Base-by-base conservation (phyloP, 805 yeast species). In the Metschnikowia rubicola region DNA sequence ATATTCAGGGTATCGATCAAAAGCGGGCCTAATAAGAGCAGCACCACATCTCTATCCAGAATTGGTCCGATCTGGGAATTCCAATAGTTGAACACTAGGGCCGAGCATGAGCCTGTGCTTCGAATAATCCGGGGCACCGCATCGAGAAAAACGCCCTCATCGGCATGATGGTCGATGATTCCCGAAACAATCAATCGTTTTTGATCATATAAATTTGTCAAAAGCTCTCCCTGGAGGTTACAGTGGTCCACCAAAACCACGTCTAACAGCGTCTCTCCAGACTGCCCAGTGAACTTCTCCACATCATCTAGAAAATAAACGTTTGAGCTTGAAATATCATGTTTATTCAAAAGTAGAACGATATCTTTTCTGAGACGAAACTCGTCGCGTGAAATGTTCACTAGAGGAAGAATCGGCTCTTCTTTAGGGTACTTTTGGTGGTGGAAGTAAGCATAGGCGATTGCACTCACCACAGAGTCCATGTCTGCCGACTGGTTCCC, bases 401-500 rank as follows among this genome's bases (percentile, higher is more conserved):
- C 67, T 45, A 90, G 65, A 0, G 99, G 99, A n/a, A 86, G 61
- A 8, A 77, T 59, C 1, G 64, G 57, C 11, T 60, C 60, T 29
- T 60, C 51, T 13, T 47, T 37, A 3, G 69, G 67, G 39, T 68
- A 57, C 10, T 55, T 58, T 21, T 65, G 46, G 44, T 73, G 66
- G 29, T 68, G 65, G 49, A 84, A 74, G 57, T 79, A 88, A 0
- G 96, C 83, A 59, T 83, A 86, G 3, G 86, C 60, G 5, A 94
- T 70, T 0, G 97, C 84, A 46, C 85, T 77, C 2, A 88, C 78
- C 30, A 90, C 85, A 0, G 97, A 91, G 64, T 92, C 99, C 68
- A 94, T 69, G 64, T 92, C 86, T 0, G 94, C 91, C 4, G 94
- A 80, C 58, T 89, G 94, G 60, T 90, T 90, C 1, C 97, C 97